Base-by-base conservation (phyloP, 495 filamentous ascomycete species). In the Daldinia vernicosa region DNA sequence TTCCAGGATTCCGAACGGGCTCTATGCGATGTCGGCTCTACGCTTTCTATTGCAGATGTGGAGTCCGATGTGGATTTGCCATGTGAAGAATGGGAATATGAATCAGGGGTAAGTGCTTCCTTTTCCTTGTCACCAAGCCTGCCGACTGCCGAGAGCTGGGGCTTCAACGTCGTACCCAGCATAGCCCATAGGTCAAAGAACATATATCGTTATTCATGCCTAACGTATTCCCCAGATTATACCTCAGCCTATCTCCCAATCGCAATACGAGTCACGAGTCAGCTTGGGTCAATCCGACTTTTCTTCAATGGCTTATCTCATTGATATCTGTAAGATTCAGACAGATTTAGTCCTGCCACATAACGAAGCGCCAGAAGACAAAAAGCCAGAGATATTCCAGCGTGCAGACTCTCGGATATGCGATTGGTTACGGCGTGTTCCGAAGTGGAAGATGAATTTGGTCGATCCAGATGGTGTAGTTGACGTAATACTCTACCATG, bases 401-500 rank as follows among this genome's bases (percentile, higher is more conserved):
- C 69, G 87, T 24, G 89, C 89, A 56, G 91, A 94, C 72, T 84
- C 88, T 7, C 85, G 85, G 43, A 86, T 93, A 33, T 86, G 87
- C 22, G 91, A 88, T 75, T 92, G 90, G 88, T 80, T 84, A 26
- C 84, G 91, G 58, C 87, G 91, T 69, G 83, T 93, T 0, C 91
- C 91, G 0, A 83, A 84, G 37, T 85, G 82, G 55, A 92, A 92
- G 74, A 83, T 84, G 55, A 86, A 89, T 55, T 81, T 92, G 12
- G 79, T 92, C 47, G 84, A 88, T 19, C 81, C 85, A n/a, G 85
- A 89, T 60, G 81, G 84, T 15, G 80, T 85, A 14, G 84, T 90
- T 6, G 90, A 93, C 64, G 87, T 92, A 76, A 84, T 93, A 73
- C 86, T 93, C 70, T 92, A 93, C 78, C 89, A 91, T 72, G 89